Base-by-base conservation (phyloP, 1,139 yeast genomes). In the Magnusiomyces sp. region DNA sequence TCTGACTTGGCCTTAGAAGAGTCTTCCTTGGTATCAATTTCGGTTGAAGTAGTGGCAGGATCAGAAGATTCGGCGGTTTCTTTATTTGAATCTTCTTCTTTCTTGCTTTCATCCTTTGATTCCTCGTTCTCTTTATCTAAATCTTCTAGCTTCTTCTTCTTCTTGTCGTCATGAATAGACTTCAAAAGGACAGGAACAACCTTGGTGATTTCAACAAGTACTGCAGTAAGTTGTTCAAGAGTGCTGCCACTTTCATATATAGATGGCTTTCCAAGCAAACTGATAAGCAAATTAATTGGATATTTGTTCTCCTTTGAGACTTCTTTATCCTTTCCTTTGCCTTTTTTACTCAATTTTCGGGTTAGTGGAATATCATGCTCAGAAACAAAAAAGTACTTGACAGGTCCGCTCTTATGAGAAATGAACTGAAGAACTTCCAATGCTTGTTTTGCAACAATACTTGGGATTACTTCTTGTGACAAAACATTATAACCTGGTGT, bases 341-440 rank as follows among this genome's bases (percentile, higher is more conserved):
- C 68, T 53, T 69, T 64, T 33, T 61, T 59, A 43, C 65, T 55
- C 51, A 76, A 76, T 58, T 75, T 79, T 48, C 73, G 61, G 19
- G 78, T 63, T 50, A 77, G 70, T 32, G 79, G 71, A 47, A 74
- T 75, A 39, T 89, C 96, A 62, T 88, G 95, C 57, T 88, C 95
- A 5, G 85, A 80, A 53, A 90, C 71, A 61, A 90, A 81, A 61
- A 81, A 89, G 59, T 81, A 81, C 53, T 94, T 76, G 61, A 86
- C 72, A 56, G 81, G 86, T 17, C 76, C 74, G 56, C 83, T 86
- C 45, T 80, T 73, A 51, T 85, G 88, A 47, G 89, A 73, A 49
- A 90, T 70, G 59, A 76, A 81, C 56, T 83, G 87, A 33, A 89
- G 68, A 0, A 86, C 82, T 56, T 87, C 95, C 45, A 89, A 72